Conservation (phyloP, 192 early-diverging fungal species). For the Entomortierella parvispora region DNA sequence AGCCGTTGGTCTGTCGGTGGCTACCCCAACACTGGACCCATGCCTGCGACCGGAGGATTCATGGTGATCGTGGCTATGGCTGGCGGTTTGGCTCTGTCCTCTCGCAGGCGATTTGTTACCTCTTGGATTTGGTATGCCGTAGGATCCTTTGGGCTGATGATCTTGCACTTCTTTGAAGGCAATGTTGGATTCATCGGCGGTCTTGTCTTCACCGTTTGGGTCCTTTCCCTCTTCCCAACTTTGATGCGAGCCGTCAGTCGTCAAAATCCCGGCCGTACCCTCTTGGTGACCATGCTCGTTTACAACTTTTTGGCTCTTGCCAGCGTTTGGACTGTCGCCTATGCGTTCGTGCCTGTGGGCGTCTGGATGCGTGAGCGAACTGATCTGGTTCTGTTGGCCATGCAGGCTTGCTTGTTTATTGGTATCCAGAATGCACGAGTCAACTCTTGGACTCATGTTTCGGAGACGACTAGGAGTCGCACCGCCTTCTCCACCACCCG, state of each 20-base stretch:
- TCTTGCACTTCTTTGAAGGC: constrained; percentile 61
- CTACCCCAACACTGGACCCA: constrained; percentile 73
- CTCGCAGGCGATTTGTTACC: constrained; percentile 40
- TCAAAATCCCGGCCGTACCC: constrained; percentile 68
- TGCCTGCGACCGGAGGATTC: constrained; percentile 72
- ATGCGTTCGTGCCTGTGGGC: constrained; percentile 84
- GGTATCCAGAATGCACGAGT: constrained; percentile 55
- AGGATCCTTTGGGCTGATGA: constrained; percentile 56
- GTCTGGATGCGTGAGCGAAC: constrained; percentile 75
- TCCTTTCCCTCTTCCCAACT: constrained; percentile 63
- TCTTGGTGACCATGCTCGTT: constrained; percentile 63
- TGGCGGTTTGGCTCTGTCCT: constrained; percentile 58
- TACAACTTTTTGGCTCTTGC: constrained; percentile 76
- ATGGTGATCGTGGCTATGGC: constrained; percentile 64
- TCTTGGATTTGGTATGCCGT: constrained; percentile 64
- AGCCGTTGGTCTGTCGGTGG: constrained; percentile 76
- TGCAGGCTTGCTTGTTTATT: constrained; percentile 66
- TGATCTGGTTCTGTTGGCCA: constrained; percentile 63
- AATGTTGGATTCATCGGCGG: constrained; percentile 71
- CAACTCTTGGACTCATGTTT: background rate
- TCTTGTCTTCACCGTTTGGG: constrained; percentile 63
- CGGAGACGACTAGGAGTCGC: background rate
- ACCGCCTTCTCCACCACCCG: constrained; percentile 40
- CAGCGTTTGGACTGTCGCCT: constrained; percentile 80
- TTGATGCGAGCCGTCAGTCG: constrained; percentile 61